Percentiles rank a stretch among this genome's conserved stretches.
phyloP scores from a whole-genome alignment of 306 rosid species.

The Fragaria vesca region DNA sequence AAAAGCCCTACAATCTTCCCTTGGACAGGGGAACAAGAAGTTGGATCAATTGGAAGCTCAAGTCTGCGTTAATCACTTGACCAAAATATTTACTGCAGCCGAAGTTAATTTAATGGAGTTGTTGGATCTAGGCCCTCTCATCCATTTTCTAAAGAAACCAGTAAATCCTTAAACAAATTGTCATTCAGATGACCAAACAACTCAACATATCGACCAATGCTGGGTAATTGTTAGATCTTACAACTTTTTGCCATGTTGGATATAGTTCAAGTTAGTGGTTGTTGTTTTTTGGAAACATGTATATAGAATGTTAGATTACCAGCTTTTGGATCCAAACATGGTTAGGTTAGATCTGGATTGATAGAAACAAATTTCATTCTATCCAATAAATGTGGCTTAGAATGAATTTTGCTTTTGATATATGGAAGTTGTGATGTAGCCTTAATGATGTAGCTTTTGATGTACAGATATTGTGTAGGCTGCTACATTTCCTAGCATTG shows the following conservation, averaged over 20 bases:
- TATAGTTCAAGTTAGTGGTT: not conserved
- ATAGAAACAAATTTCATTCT: too few relatives aligned
- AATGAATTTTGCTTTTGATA: too few relatives aligned
- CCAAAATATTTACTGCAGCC: too few relatives aligned
- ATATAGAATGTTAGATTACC: not conserved
- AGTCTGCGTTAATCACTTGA: not conserved
- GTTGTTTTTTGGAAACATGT: not conserved
- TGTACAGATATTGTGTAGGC: too few relatives aligned
- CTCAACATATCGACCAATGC: not conserved
- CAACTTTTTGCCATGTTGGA: not conserved
- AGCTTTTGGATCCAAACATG: not conserved
- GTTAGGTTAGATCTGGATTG: not conserved
- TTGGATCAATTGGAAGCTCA: not conserved
- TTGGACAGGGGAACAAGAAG: not conserved
- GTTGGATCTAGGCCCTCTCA: not conserved
- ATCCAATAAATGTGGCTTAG: not conserved
- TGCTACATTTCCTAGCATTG: too few relatives aligned
- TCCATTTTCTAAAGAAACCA: not conserved
- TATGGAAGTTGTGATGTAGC: not conserved
- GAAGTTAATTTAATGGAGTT: not conserved
- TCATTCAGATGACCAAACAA: not conserved
- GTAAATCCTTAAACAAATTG: not conserved
- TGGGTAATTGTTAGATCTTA: not conserved
- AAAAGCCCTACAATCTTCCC: not conserved
- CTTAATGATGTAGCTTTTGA: too few relatives aligned